Base-by-base conservation (phyloP, 2,329 filamentous ascomycete species). In the Venturia aucupariae region DNA sequence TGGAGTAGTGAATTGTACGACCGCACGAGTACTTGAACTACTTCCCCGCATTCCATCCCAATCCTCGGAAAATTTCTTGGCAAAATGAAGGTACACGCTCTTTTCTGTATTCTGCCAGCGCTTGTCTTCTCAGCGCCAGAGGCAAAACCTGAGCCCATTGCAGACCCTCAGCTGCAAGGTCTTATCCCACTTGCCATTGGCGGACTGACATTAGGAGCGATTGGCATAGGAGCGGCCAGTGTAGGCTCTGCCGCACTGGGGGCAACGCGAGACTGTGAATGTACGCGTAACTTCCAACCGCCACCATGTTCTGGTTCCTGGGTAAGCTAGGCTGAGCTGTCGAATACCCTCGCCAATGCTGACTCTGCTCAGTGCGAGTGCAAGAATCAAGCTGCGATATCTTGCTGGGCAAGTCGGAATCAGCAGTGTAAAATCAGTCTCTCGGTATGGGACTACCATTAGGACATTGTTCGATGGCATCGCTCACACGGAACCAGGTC, bases 391-490 rank as follows among this genome's bases (percentile, higher is more conserved):
- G 51, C 51, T 24, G 27, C 51, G 7, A 57, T 57, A 57, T 13
- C 51, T 32, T 57, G 51, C 17, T 57, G 51, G 51, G 27, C 51
- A 35, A 19, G 19, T 19, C 51, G 51, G 13, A 57, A 57, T 38
- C 51, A 57, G 19, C 51, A 57, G 19, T 57, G 51, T 35, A 57
- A 57, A 57, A 35, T 57, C 51, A 35, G 51, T 35, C 51, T 57
- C 5, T 35, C 51, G 27, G 51, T 57, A 57, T 35, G 51, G 35
- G 51, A 17, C n/a, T n/a, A 35, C 19, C n/a, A 10, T 3, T 15
- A n/a, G 17, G 6, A 57, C 13, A n/a, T 10, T 22, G 19, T 22
- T 35, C 6, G 27, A 24, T 15, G 5, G 30, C 10, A n/a, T 35
- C 11, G 30, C 51, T 57, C 8, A 57, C 24, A 57, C 6, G 17